These are phyloP conservation scores for Pseudogymnoascus sp. DNA, from an alignment of 2,329 filamentous ascomycete genomes.

Conservation along the genomic window DNA sequence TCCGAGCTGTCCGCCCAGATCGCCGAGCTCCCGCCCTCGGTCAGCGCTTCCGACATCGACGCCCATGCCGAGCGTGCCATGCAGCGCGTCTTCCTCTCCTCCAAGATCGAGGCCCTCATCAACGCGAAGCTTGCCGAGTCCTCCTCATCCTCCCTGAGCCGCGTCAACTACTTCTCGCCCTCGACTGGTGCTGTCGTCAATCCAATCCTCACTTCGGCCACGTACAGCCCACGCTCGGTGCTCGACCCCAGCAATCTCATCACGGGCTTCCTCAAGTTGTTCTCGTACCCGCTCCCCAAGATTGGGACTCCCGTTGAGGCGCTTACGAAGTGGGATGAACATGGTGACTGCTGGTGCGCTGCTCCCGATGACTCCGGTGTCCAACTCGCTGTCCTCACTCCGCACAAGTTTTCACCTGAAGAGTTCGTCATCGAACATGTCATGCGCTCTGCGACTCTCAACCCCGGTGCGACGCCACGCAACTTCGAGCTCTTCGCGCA, in stretches of 20 bases:
- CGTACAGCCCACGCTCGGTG: slow-evolving; percentile 32
- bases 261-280: slow-evolving; percentile 12
- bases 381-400: slow-evolving; percentile 56
- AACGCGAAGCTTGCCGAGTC: slow-evolving; percentile 14
- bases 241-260: slow-evolving; percentile 18
- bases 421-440: slow-evolving; percentile 69
- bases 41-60: neutral
- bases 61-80: neutral
- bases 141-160: slow-evolving; percentile 22
- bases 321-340: slow-evolving; percentile 63
- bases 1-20: neutral
- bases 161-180: slow-evolving; percentile 66
- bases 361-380: slow-evolving; percentile 43
- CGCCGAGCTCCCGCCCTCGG: neutral
- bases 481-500: slow-evolving; percentile 64
- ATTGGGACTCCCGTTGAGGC: slow-evolving; percentile 42
- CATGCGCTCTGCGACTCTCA: slow-evolving; percentile 49
- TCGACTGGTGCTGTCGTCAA: slow-evolving; percentile 61
- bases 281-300: slow-evolving; percentile 19
- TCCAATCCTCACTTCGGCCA: slow-evolving; percentile 49
- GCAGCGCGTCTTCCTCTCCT: neutral
- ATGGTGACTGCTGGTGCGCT: slow-evolving; percentile 84
- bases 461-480: slow-evolving; percentile 54
- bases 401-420: slow-evolving; percentile 52
- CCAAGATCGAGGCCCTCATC: slow-evolving; percentile 16